Conservation (phyloP, 106 monocot genomes). For the Dioscorea zingiberensis region DNA sequence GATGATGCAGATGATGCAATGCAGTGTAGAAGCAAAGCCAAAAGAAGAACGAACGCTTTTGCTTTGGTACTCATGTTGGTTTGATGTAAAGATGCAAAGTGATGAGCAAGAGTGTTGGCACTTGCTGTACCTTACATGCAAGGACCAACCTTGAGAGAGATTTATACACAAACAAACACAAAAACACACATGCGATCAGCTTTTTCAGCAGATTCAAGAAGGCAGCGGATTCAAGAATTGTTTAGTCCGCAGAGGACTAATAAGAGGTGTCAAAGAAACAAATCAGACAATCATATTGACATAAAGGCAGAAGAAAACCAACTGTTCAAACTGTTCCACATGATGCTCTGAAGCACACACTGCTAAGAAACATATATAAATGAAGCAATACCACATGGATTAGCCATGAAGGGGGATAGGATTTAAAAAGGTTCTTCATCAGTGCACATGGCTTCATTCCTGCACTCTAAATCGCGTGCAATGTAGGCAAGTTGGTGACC, state of each 20-base stretch:
- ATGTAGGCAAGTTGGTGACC: no score
- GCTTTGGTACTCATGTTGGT: slow-evolving; percentile 1
- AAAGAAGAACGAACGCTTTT: slow-evolving; percentile 6
- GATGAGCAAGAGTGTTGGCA: background rate
- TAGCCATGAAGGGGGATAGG: background rate
- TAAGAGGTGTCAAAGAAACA: background rate
- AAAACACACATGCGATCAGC: background rate
- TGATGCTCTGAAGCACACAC: background rate
- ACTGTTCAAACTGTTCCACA: background rate
- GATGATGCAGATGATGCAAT: slow-evolving; percentile 2
- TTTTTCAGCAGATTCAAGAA: background rate
- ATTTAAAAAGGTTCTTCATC: background rate
- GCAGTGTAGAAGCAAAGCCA: slow-evolving; percentile 6
- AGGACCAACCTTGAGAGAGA: background rate
- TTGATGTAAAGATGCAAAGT: slow-evolving; percentile 1
- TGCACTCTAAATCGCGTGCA: no score
- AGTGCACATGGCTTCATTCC: background rate
- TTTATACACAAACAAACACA: no score
- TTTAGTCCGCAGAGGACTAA: background rate
- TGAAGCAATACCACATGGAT: background rate
- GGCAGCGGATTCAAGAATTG: background rate
- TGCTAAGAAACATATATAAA: background rate
- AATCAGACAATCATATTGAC: background rate
- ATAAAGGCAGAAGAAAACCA: background rate
- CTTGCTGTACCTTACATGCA: background rate